Base-by-base conservation (phyloP, 768 basidiomycete species). In the Panus rudis region DNA sequence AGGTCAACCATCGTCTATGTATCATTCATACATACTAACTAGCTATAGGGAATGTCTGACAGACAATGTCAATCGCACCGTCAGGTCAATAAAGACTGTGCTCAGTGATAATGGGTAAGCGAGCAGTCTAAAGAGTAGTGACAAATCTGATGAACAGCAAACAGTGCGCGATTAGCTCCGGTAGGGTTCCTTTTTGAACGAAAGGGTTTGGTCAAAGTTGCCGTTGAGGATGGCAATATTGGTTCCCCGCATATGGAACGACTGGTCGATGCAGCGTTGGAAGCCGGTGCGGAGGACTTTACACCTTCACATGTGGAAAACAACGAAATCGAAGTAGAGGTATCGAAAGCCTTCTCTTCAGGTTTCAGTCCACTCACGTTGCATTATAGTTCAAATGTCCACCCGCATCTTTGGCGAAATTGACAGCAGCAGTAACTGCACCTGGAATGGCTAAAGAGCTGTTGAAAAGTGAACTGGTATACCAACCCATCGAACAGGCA, bases 171-270 rank as follows among this genome's bases (percentile, higher is more conserved):
- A 27, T 63, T 78, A 28, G 67, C 82, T 2, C 73, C 81, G 0
- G 81, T 84, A 20, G 74, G 72, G 48, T 84, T 75, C 56, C 74
- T 83, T 69, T 84, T 84, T 52, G 63, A 67, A 45, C 68, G 74
- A 22, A 64, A 68, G 54, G 82, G 80, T 14, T 66, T 66, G 42
- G 68, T 84, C 25, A 68, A 63, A 42, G 65, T 79, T 14, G 52
- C 65, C 13, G 45, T 73, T 8, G 62, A 63, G 16, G 43, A 56
- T 17, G 56, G 61, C 42, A 60, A 60, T 19, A 60, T 64, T 47
- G 47, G 59, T 4, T 57, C 56, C 6, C 45, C 43, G 11, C 48
- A 51, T 11, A 37, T 61, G 4, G 71, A 71, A 20, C 33, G 41
- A 27, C 55, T 76, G 6, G 57, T 75, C 37, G 69, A 74, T 19